A percentile compares a stretch with the other conserved stretches of the same genome.
Conservation (phyloP, 2,329 filamentous ascomycete species). For the Chalara sp. region DNA sequence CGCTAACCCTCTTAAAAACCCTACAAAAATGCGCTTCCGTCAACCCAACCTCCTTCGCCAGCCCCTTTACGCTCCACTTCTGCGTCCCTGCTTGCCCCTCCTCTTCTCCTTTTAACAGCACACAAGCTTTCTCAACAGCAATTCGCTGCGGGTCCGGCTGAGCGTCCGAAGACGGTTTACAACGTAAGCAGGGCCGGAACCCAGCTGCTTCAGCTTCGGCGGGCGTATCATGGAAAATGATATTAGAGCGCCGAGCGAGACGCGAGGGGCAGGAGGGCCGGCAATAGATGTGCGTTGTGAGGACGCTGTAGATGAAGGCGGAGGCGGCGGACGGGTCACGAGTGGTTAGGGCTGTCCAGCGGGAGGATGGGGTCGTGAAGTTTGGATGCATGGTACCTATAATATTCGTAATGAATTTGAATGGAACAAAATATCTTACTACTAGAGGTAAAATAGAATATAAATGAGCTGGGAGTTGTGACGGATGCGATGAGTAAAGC, state of each 20-base stretch:
- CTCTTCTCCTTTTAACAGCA: slow-evolving; percentile 20
- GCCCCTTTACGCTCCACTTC: slow-evolving; percentile 34
- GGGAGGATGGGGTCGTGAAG: slow-evolving; percentile 13
- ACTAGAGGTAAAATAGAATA: no score
- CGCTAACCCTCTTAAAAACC: slow-evolving; percentile 44
- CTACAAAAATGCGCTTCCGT: slow-evolving; percentile 54
- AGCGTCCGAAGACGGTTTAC: slow-evolving; percentile 32
- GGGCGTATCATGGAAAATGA: slow-evolving; percentile 44
- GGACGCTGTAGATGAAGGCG: slow-evolving; percentile 43
- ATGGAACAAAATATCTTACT: no score
- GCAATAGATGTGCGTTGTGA: slow-evolving; percentile 47
- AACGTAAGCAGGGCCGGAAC: slow-evolving; percentile 52
- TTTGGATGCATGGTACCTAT: neutral
- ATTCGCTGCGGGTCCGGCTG: slow-evolving; percentile 35
- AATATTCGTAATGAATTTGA: no score
- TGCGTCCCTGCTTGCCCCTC: slow-evolving; percentile 2
- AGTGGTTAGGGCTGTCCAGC: slow-evolving; percentile 20
- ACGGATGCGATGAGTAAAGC: no score
- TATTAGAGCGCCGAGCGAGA: slow-evolving; percentile 53
- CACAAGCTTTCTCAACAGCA: slow-evolving; percentile 34
- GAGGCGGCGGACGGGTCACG: slow-evolving; percentile 32
- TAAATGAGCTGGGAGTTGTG: no score
- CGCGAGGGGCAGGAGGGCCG: slow-evolving; percentile 54
- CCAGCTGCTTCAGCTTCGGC: slow-evolving; percentile 39
- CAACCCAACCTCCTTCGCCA: slow-evolving; percentile 44